Base-by-base conservation (phyloP, 768 basidiomycete species). In the Suillus sp. region DNA sequence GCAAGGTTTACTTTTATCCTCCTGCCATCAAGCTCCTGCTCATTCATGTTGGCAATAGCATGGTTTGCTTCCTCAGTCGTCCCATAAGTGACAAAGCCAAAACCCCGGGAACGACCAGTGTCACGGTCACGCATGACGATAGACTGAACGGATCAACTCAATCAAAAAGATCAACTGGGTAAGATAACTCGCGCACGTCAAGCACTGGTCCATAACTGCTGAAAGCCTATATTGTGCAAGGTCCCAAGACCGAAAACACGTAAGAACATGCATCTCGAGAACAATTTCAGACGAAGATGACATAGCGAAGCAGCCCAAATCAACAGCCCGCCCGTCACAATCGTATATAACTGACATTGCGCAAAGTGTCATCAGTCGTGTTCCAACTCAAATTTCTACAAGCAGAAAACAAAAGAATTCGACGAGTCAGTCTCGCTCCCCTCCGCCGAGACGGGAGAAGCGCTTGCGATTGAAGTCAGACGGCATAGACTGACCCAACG, bases 61-160 rank as follows among this genome's bases (percentile, higher is more conserved):
- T 81, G 80, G 13, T 90, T 80, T 51, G 96, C 96, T 75, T 96
- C 94, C 35, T 77, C 71, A 14, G 71, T 50, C 55, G 76, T 74
- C 66, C 80, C 76, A 76, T 81, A 95, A 61, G 92, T 95, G 65
- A 98, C 95, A 79, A 98, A 98, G 66, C 96, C 96, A 77, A 98
- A 98, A 73, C 96, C 96, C 74, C 96, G 91, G 67, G 94, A 96
- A 74, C 96, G 93, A 65, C 93, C 92, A 68, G 96, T 98, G 74
- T 97, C 96, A 75, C 95, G 93, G 81, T 99, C 96, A 81, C 93
- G 91, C 95, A 96, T 96, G 77, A 96, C 95, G 80, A 96, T 95
- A 70, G 91, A 92, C 94, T 97, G 78, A 68, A 78, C 75, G 63
- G 57, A 56, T 38, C 50, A 59, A 47, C 55, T 69, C 70, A 80